phyloP scores from a whole-genome alignment of 2,329 filamentous ascomycete genomes.

The Daldinia sp. region DNA sequence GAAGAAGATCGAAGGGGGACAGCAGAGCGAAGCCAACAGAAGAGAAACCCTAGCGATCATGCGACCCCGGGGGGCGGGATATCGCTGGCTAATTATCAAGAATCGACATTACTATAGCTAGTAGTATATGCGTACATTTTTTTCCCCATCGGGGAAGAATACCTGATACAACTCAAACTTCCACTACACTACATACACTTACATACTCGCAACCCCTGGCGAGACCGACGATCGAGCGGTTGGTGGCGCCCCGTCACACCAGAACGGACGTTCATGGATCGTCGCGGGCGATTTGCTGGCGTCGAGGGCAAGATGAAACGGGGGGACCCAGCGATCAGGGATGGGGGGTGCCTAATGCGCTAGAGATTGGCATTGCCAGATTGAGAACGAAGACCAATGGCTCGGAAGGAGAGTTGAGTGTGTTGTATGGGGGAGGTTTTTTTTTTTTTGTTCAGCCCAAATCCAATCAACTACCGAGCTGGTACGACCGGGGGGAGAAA shows the following conservation, averaged over 20 bases:
- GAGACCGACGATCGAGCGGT: constrained; percentile 21
- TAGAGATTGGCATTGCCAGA: constrained; percentile 8
- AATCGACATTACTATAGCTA: constrained; percentile 14
- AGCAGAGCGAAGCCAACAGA: constrained; percentile 18
- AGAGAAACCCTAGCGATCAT: constrained; percentile 29
- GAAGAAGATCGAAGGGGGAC: constrained; percentile 27
- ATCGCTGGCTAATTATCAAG: constrained; percentile 37
- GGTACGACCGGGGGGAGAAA: constrained; percentile 9
- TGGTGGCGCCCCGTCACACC: constrained; percentile 20
- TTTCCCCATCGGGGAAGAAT: no score
- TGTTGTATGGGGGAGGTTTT: no score
- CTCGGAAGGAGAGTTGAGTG: constrained; percentile 11
- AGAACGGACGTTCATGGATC: constrained; percentile 12
- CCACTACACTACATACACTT: background rate
- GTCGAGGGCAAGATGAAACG: constrained; percentile 51
- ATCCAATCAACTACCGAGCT: constrained; percentile 31
- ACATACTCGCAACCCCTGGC: background rate
- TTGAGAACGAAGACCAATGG: background rate
- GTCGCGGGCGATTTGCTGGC: constrained; percentile 44
- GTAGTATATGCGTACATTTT: no score
- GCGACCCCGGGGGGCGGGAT: constrained; percentile 31
- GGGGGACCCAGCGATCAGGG: constrained; percentile 43
- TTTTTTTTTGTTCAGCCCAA: no score
- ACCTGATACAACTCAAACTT: background rate
- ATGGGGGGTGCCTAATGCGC: constrained; percentile 34